Conservation (phyloP, 225 moss, liverwort and hornwort species). For the Pseudoscleropodium purum region DNA sequence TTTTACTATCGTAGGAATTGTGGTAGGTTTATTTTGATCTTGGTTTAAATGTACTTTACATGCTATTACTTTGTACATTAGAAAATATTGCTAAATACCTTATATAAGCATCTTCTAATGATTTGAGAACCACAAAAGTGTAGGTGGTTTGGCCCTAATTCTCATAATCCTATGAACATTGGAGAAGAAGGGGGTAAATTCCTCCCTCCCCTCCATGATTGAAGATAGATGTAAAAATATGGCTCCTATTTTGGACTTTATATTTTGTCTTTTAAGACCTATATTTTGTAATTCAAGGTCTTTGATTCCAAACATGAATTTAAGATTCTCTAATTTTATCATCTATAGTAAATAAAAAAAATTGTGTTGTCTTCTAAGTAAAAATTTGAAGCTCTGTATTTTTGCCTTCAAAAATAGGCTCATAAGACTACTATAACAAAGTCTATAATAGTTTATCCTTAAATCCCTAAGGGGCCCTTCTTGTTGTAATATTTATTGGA, state of each 20-base stretch:
- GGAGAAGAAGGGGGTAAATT: rapidly evolving
- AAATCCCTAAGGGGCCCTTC: too few species aligned
- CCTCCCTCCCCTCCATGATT: rapidly evolving
- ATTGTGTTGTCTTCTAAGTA: rapidly evolving
- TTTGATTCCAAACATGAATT: not conserved
- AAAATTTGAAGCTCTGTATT: not conserved
- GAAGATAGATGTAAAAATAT: not conserved
- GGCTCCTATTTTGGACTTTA: not conserved
- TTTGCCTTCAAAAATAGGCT: not conserved
- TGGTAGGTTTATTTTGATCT: not conserved
- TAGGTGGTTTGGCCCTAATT: not conserved
- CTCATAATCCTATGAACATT: not conserved
- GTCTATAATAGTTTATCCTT: too few species aligned
- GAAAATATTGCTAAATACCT: too few species aligned
- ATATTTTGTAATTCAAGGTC: too few species aligned
- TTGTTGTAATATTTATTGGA: too few species aligned
- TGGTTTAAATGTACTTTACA: too few species aligned
- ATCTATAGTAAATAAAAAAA: rapidly evolving
- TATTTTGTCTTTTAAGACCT: not conserved
- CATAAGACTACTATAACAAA: not conserved
- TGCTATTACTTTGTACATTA: not conserved
- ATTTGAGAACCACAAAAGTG: too few species aligned
- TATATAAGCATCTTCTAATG: too few species aligned
- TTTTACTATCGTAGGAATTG: not conserved
- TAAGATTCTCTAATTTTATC: not conserved